These are phyloP conservation scores for Tephrocybe sp. DNA, from an alignment of 768 basidiomycete genomes.

Conservation along the genomic window DNA sequence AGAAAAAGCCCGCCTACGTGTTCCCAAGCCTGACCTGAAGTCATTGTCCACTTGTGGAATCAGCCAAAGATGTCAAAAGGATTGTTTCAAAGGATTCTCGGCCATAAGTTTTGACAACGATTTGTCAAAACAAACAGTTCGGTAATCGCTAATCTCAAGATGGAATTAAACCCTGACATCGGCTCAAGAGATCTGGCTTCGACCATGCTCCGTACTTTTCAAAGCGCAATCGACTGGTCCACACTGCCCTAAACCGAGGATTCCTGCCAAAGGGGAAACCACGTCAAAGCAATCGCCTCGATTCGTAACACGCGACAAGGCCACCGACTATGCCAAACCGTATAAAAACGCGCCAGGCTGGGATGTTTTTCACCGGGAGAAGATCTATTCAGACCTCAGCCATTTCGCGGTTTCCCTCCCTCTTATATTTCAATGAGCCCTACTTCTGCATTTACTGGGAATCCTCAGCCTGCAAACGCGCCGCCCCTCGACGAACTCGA, in stretches of 20 bases:
- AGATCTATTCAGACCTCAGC: background rate
- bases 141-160: constrained; percentile 29
- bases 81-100: constrained; percentile 21
- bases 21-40: constrained; percentile 17
- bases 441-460: background rate
- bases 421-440: constrained; percentile 4
- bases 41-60: constrained; percentile 20
- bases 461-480: background rate
- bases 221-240: too few species aligned
- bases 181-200: constrained; percentile 28
- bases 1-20: constrained; percentile 11
- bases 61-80: constrained; percentile 27
- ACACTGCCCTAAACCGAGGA: constrained; percentile 24
- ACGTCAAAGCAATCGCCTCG: constrained; percentile 26
- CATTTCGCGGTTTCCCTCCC: background rate
- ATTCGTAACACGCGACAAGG: constrained; percentile 21
- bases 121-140: constrained; percentile 28
- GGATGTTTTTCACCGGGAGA: constrained; percentile 8
- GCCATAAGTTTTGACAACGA: constrained; percentile 17
- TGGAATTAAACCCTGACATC: constrained; percentile 28
- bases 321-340: constrained; percentile 16
- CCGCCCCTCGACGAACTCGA: constrained; percentile 4
- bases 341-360: constrained; percentile 27
- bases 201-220: constrained; percentile 18
- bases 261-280: constrained; percentile 25